Evolutionary conservation across 2,329 filamentous ascomycete species (phyloP).

Genomic region (Beauveria sp.): DNA sequence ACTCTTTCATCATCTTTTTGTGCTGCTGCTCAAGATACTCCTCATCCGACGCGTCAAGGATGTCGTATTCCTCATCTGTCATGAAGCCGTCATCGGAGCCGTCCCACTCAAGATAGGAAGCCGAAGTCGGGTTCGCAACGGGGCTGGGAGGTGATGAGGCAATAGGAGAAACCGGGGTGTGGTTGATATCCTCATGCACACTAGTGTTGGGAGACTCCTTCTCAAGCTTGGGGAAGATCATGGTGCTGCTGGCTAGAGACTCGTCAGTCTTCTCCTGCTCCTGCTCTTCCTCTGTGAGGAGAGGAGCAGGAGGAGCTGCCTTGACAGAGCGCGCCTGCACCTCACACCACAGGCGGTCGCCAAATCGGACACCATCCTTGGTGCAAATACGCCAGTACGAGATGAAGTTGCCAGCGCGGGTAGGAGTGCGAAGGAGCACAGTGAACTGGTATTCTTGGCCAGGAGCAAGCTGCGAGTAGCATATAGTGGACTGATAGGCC

Average conservation of each 20-base stretch:
- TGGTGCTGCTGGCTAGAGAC: constrained; percentile 46
- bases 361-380: constrained; percentile 72
- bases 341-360: constrained; percentile 93
- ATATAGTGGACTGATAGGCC: constrained; percentile 75
- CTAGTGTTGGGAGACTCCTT: constrained; percentile 84
- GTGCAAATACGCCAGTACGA: constrained; percentile 96
- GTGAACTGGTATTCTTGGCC: constrained; percentile 75
- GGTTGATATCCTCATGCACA: constrained; percentile 56
- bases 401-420: constrained; percentile 68
- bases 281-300: constrained; percentile 19
- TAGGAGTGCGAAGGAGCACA: constrained; percentile 74
- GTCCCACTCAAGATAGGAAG: constrained; percentile 45
- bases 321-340: constrained; percentile 56
- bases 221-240: constrained; percentile 96
- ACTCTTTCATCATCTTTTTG: constrained; percentile 32
- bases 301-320: constrained; percentile 19
- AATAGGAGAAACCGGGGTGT: constrained; percentile 15
- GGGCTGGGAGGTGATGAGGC: constrained; percentile 31
- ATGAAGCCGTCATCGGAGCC: constrained; percentile 69
- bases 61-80: constrained; percentile 97
- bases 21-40: constrained; percentile 59
- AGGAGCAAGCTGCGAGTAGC: constrained; percentile 59
- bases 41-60: constrained; percentile 89
- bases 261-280: constrained; percentile 20
- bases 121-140: constrained; percentile 37